Evolutionary conservation across 306 rosid genomes (phyloP).

Genomic region (Glycine tomentella): DNA sequence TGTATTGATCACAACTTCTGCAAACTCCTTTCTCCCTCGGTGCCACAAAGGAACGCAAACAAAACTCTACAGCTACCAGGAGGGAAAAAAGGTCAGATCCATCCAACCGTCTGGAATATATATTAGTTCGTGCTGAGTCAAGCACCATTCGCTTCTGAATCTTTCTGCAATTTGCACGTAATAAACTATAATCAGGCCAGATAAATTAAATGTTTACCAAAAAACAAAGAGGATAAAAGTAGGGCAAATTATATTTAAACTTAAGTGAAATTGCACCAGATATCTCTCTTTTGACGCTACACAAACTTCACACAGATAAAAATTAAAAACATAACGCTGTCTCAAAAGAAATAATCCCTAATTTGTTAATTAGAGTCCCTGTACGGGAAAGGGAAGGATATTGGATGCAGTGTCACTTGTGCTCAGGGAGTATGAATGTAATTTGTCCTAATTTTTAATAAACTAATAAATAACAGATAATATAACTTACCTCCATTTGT

Average conservation of each 20-base stretch:
- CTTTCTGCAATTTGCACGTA: constrained; percentile 64
- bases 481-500: constrained; percentile 64
- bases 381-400: not conserved
- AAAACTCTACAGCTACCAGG: constrained; percentile 44
- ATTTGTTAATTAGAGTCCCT: not conserved
- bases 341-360: not conserved
- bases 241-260: not conserved
- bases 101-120: constrained; percentile 49
- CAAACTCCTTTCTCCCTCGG: constrained; percentile 51
- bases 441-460: not conserved
- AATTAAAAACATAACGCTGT: too few species aligned
- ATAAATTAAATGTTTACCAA: too few species aligned
- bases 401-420: not conserved
- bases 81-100: constrained; percentile 42
- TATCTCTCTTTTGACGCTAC: not conserved
- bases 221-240: too few species aligned
- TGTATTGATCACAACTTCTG: constrained; percentile 55
- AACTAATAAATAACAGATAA: not conserved
- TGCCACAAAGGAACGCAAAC: constrained; percentile 39
- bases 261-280: not conserved
- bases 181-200: constrained; percentile 33
- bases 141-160: constrained; percentile 53
- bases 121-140: constrained; percentile 44
- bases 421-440: not conserved
- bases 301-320: not conserved